A percentile compares a stretch with the other conserved stretches of the same genome.
Conservation (phyloP, 129 eudicot genomes). For the Centella asiatica region DNA sequence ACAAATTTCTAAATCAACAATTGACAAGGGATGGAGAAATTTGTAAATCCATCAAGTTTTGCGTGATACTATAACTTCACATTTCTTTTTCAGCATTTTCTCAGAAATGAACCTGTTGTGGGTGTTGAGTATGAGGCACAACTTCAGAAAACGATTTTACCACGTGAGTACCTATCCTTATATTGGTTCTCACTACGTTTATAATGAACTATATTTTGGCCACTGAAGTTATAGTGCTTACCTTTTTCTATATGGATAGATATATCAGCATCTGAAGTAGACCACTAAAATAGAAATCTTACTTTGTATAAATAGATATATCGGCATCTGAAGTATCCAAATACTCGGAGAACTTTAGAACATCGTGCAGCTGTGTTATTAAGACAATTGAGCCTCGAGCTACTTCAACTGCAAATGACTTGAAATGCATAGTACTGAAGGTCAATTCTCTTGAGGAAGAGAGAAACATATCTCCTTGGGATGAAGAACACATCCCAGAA, state of each 20-base stretch:
- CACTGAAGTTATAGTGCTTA: neutral
- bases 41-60: conserved; percentile 7
- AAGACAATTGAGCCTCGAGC: conserved; percentile 81
- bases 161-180: conserved; percentile 42
- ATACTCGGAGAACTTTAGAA: conserved; percentile 67
- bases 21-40: no score
- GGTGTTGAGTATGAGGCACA: conserved; percentile 90
- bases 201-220: conserved; percentile 1
- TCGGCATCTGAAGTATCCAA: conserved; percentile 76
- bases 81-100: conserved; percentile 64
- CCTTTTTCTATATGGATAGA: neutral
- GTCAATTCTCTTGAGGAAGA: conserved; percentile 65
- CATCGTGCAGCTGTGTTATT: conserved; percentile 68
- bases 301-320: conserved; percentile 40
- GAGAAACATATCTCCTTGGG: conserved; percentile 56
- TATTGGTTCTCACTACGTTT: conserved; percentile 9
- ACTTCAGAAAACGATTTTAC: conserved; percentile 80
- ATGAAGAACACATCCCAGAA: conserved; percentile 79
- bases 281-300: conserved; percentile 11
- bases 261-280: conserved; percentile 2
- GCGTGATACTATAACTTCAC: conserved; percentile 20
- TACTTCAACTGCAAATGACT: conserved; percentile 51
- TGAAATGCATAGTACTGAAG: conserved; percentile 50
- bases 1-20: no score
- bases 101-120: conserved; percentile 77